Conservation (phyloP, 225 moss, liverwort and hornwort genomes). For the Climacium dendroides region DNA sequence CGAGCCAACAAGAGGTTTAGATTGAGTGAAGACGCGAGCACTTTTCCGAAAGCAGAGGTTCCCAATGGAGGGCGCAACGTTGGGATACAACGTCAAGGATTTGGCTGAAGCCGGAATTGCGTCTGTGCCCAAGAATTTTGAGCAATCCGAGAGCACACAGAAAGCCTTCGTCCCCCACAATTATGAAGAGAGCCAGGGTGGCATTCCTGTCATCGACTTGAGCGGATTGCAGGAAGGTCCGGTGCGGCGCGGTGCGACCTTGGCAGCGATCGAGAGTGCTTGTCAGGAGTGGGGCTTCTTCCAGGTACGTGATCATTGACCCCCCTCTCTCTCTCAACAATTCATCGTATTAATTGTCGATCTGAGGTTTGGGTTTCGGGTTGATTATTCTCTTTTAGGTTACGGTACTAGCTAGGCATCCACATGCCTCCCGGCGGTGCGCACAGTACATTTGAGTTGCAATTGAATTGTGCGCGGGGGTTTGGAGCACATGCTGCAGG, state of each 20-base stretch:
- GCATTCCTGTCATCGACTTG: slow-evolving; percentile 22
- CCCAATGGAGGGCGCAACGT: neutral
- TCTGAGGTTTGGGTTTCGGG: neutral
- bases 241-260: neutral
- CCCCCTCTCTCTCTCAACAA: neutral
- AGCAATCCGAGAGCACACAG: neutral
- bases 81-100: slow-evolving; percentile 7
- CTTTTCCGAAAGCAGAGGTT: neutral
- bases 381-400: neutral
- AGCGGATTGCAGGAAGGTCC: neutral
- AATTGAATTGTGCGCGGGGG: neutral
- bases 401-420: neutral
- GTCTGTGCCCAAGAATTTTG: slow-evolving; percentile 12
- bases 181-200: neutral
- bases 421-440: neutral
- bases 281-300: slow-evolving; percentile 35
- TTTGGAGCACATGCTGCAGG: neutral
- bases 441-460: neutral
- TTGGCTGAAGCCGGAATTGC: neutral
- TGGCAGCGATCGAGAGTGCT: slow-evolving; percentile 7
- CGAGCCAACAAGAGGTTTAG: neutral
- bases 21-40: neutral
- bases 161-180: neutral
- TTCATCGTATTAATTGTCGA: neutral
- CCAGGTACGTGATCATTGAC: neutral